phyloP scores from a whole-genome alignment of 1,284 basidiomycete species.

The Trametes polyzona region DNA sequence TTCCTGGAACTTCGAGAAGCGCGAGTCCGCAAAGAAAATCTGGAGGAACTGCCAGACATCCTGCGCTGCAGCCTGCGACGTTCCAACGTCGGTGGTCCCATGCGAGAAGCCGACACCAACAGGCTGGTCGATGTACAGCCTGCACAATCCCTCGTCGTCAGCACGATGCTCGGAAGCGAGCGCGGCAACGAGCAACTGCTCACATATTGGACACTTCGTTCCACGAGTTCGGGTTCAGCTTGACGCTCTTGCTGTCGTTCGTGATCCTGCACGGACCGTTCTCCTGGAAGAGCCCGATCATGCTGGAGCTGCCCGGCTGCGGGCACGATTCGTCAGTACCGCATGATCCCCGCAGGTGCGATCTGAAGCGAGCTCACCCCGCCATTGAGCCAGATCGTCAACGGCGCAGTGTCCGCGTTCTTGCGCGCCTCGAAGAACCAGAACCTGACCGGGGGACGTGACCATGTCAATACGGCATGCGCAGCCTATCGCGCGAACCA shows the following conservation, averaged over 20 bases:
- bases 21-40: conserved; percentile 63
- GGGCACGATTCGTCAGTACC: background rate
- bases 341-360: background rate
- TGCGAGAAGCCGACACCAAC: conserved; percentile 69
- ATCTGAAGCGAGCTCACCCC: conserved; percentile 50
- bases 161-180: background rate
- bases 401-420: conserved; percentile 58
- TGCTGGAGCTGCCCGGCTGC: conserved; percentile 66
- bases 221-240: conserved; percentile 65
- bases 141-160: conserved; percentile 10
- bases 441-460: conserved; percentile 48
- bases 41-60: conserved; percentile 71
- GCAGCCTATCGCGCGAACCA: background rate
- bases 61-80: conserved; percentile 55
- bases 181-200: background rate
- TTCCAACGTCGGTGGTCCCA: conserved; percentile 51
- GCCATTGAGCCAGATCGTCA: conserved; percentile 69
- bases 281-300: conserved; percentile 74
- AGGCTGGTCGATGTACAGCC: conserved; percentile 63
- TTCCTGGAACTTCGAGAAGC: conserved; percentile 55
- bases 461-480: conserved; percentile 4
- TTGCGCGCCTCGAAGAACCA: conserved; percentile 71
- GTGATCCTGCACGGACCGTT: conserved; percentile 65
- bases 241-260: conserved; percentile 56
- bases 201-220: conserved; percentile 63